Evolutionary conservation across 441 rosid species (phyloP), one percentile per base, ranked within the genome.

Genomic region (Adansonia rubrostipa): DNA sequence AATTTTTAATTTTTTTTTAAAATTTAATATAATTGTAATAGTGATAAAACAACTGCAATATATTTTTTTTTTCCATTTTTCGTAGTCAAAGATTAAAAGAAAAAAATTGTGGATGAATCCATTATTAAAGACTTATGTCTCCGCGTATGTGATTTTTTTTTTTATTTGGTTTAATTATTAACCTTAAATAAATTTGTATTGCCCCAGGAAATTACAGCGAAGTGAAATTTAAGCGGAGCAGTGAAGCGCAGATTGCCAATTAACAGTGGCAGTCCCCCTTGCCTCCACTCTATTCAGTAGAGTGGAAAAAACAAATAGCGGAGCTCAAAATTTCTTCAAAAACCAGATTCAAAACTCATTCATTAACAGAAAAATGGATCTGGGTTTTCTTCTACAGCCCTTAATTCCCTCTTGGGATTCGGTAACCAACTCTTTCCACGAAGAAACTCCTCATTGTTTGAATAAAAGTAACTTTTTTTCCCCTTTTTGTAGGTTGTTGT

Each of bases 371-470:
- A 73, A 79, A 74, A 93, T 95, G 99, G 96, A 93, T 91, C 87
- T 90, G 85, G 78, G 36, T 80, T n/a, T 74, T 74, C 84, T 83
- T 84, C 82, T 86, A 8, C 82, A 54, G 8, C 74, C 90, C 14
- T 80, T 88, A n/a, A 73, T 83, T 80, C 98, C 97, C 13, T 88
- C 99, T 1, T 81, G 71, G 86, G 86, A 85, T 82, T 91, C 97
- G 54, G 99, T 95, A 69, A 89, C 85, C 77, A n/a, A 17, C 63
- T 22, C 72, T 17, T 36, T 17, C 47, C n/a, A 14, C 54, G 40
- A 11, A 36, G n/a, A 75, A 28, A 66, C 64, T 75, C 67, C 61
- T 75, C 42, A 73, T 14, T 0, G 24, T 33, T 73, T 73, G 15
- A 50, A 9, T 14, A 33, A 9, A 22, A 9, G 19, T 45, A 73